Percentiles rank a stretch among this genome's conserved stretches.
These are phyloP conservation scores for Candolleomyces efflorescens DNA, from an alignment of 768 basidiomycete genomes.

Conservation along the genomic window DNA sequence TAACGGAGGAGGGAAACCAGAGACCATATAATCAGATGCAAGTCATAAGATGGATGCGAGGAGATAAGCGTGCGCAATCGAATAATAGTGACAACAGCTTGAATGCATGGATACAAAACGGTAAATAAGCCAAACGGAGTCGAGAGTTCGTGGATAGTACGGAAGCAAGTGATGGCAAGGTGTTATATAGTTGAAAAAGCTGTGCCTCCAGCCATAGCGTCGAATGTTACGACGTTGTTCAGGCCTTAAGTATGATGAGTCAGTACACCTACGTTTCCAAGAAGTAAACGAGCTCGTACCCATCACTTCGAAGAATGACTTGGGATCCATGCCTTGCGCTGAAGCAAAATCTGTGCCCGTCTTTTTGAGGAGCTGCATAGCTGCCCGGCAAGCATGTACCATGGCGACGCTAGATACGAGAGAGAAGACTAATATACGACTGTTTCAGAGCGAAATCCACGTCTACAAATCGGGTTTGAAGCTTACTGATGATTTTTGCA, in stretches of 20 bases:
- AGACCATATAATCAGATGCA: too few species aligned
- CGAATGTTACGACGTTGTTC: slow-evolving; percentile 11
- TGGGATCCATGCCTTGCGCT: slow-evolving; percentile 68
- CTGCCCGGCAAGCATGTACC: slow-evolving; percentile 73
- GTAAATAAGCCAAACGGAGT: not conserved
- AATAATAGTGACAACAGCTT: too few species aligned
- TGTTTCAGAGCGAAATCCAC: not conserved
- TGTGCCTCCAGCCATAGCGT: slow-evolving; percentile 14
- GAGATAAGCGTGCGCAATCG: too few species aligned
- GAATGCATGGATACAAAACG: too few species aligned
- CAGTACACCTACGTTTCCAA: not conserved
- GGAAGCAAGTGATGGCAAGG: not conserved
- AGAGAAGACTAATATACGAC: slow-evolving; percentile 54
- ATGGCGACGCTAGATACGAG: slow-evolving; percentile 74
- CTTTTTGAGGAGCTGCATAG: slow-evolving; percentile 71
- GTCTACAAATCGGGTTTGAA: not conserved
- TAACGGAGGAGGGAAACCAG: too few species aligned
- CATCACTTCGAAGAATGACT: slow-evolving; percentile 75
- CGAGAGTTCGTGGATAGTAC: not conserved
- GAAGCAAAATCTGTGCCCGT: slow-evolving; percentile 68
- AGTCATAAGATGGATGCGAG: too few species aligned
- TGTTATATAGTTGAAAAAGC: slow-evolving; percentile 11
- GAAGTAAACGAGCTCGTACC: slow-evolving; percentile 29
- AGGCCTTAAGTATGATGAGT: slow-evolving; percentile 6
- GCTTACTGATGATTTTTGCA: slow-evolving; percentile 68